Evolutionary conservation across 306 rosid species (phyloP), one percentile per base, ranked within the genome.

Genomic region (Bauhinia variegata): DNA sequence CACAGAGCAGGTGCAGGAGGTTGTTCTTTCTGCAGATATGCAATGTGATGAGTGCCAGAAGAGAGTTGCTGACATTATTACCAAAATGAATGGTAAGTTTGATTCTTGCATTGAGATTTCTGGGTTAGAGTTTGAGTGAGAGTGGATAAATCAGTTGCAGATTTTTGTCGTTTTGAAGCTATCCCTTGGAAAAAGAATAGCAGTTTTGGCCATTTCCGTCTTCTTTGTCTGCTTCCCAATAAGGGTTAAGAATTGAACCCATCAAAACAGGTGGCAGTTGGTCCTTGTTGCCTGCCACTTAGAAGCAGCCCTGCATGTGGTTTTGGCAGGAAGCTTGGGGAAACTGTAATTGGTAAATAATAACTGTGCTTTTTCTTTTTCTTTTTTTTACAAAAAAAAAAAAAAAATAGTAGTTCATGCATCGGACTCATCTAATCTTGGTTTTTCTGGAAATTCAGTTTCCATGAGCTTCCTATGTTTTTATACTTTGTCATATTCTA

Each of bases 1-100:
- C 30, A 64, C 66, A 54, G 18, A 38, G 3, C 87, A 89, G 95
- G 82, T 87, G 47, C 96, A 89, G 54, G 87, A 89, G 73, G 83
- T 89, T 65, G 96, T 89, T 54, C 79, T 89, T 28, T 77, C 80
- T 16, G 91, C 95, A 14, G 91, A 89, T 65, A 70, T 89, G 61
- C 71, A 83, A 34, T 89, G 95, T 48, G 63, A 79, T 2, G 65
- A 74, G 33, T 89, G 91, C 68, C 89, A 85, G 57, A 81, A 80
- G 82, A 85, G 91, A 77, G 80, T 87, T 3, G 73, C 88, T 42
- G 89, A 89, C 10, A 74, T 89, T 17, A 87, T 89, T 72, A 49
- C 85, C 8, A 85, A 75, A 80, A 75, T 89, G 88, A 79, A 75
- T 48, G 87, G 95, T 89, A 60, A 42, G 73, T 11, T 54, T 63